Conservation (phyloP, 495 filamentous ascomycete species). For the Haplographium delicatum region DNA sequence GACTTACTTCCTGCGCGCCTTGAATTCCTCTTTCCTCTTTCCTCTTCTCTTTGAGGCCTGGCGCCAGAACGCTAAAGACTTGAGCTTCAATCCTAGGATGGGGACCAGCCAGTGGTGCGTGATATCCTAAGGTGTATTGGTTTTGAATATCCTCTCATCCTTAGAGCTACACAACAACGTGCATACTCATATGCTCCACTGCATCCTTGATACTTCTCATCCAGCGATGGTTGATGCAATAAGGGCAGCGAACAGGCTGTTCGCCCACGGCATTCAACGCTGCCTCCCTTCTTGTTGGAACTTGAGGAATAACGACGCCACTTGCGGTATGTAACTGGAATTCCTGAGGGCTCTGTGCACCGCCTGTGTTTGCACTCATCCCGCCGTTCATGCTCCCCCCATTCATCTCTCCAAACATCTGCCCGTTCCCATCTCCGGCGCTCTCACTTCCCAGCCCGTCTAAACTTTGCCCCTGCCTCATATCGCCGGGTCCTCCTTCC, state of each 20-base stretch:
- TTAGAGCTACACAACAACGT: conserved; percentile 53
- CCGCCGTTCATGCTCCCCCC: background rate
- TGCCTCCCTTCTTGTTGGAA: conserved; percentile 9
- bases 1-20: too few relatives aligned
- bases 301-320: conserved; percentile 20
- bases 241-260: conserved; percentile 48
- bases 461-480: conserved; percentile 9
- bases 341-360: conserved; percentile 4
- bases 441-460: conserved; percentile 18
- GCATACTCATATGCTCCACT: conserved; percentile 54
- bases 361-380: background rate
- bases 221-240: conserved; percentile 52
- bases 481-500: background rate
- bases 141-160: too few relatives aligned
- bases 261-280: conserved; percentile 37
- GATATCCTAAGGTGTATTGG: too few relatives aligned
- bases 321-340: conserved; percentile 19
- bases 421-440: conserved; percentile 13
- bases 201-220: conserved; percentile 52
- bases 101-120: too few relatives aligned
- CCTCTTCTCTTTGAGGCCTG: too few relatives aligned
- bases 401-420: conserved; percentile 20
- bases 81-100: too few relatives aligned
- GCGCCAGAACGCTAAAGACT: too few relatives aligned
- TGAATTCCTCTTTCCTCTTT: too few relatives aligned